Conservation (phyloP, 164 flowering plant species). For the Malania oleifera region DNA sequence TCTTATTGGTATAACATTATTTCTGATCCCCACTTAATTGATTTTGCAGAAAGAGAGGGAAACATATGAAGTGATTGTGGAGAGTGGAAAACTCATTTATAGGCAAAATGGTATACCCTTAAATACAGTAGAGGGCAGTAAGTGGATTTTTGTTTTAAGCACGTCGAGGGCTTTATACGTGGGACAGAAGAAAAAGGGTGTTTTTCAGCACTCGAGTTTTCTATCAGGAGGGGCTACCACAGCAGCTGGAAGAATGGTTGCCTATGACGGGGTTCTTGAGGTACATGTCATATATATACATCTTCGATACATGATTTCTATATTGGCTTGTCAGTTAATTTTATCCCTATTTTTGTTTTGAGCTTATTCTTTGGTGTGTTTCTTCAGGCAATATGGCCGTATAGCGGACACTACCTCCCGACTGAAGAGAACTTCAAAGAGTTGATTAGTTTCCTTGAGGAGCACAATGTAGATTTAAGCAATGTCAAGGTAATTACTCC, state of each 20-base stretch:
- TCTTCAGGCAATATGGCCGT: constrained; percentile 71
- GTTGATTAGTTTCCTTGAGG: constrained; percentile 54
- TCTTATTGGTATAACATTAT: background rate
- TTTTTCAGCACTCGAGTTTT: constrained; percentile 57
- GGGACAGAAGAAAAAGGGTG: constrained; percentile 42
- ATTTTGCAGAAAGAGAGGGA: constrained; percentile 38
- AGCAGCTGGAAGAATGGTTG: constrained; percentile 40
- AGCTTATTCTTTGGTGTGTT: background rate
- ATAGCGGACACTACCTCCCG: constrained; percentile 83
- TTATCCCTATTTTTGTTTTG: background rate
- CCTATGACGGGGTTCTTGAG: constrained; percentile 33
- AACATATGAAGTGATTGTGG: constrained; percentile 42
- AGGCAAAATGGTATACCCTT: constrained; percentile 24
- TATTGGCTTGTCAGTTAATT: background rate
- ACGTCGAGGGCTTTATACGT: constrained; percentile 38
- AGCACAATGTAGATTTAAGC: constrained; percentile 54
- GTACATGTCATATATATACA: constrained; percentile 10
- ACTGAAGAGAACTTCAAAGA: constrained; percentile 71
- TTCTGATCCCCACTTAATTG: background rate
- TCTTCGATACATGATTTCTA: background rate
- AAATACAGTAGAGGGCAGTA: constrained; percentile 28
- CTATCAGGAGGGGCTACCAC: constrained; percentile 37
- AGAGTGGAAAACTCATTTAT: constrained; percentile 37
- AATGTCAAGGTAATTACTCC: constrained; percentile 53
- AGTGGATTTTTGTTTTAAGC: constrained; percentile 60